These are phyloP conservation scores for Aspergillus fijiensis DNA, from an alignment of 2,329 filamentous ascomycete species.

Conservation along the genomic window DNA sequence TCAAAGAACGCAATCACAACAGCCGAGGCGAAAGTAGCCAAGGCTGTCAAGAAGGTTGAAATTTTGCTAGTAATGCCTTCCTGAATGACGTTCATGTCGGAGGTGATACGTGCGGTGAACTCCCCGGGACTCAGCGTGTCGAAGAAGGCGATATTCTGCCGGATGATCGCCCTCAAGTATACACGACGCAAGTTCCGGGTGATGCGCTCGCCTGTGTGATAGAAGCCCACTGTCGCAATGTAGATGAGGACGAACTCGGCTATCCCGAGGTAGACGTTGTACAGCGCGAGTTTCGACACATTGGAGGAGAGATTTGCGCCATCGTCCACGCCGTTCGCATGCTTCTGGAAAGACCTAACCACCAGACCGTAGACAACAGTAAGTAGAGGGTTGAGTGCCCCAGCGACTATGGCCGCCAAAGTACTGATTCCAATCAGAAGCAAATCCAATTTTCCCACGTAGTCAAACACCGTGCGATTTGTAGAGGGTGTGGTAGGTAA, in stretches of 20 bases:
- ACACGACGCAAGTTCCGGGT: constrained; percentile 21
- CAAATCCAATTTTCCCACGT: neutral
- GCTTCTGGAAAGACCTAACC: neutral
- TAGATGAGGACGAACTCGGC: constrained; percentile 5
- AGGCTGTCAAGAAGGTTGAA: neutral
- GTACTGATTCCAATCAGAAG: neutral
- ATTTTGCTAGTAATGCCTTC: constrained; percentile 20
- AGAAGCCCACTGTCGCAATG: constrained; percentile 14
- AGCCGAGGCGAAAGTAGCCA: constrained; percentile 5
- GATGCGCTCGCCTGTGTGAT: constrained; percentile 24
- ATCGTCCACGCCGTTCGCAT: neutral
- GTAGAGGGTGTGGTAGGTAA: neutral
- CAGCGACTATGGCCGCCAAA: neutral
- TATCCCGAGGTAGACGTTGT: neutral
- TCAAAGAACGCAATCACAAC: neutral
- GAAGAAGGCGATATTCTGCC: constrained; percentile 28
- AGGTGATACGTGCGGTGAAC: neutral
- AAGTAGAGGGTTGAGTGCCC: neutral
- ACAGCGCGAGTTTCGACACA: neutral
- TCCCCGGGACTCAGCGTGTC: constrained; percentile 13
- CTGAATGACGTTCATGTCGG: neutral
- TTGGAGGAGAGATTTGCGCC: neutral
- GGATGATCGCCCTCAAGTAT: constrained; percentile 27
- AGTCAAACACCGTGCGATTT: neutral
- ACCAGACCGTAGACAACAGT: neutral